phyloP scores from a whole-genome alignment of 2,329 filamentous ascomycete genomes.

The Triangularia verruculosa region DNA sequence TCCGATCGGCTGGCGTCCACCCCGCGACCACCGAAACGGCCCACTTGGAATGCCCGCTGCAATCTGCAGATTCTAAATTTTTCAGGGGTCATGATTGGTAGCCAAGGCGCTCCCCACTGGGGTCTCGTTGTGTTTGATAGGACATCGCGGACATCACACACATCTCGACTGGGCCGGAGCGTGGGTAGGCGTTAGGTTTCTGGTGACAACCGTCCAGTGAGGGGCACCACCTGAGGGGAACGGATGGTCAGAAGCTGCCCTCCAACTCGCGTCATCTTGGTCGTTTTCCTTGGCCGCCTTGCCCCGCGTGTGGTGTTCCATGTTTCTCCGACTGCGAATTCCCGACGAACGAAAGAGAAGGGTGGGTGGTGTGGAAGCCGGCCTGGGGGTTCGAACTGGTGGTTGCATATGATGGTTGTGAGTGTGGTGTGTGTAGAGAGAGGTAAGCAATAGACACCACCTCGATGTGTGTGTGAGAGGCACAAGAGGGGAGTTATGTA shows the following conservation, averaged over 20 bases:
- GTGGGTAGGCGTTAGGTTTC: not conserved
- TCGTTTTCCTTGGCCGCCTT: not conserved
- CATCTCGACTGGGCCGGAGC: not conserved
- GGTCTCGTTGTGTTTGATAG: not conserved
- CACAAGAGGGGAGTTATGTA: not conserved
- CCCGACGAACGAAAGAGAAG: not conserved
- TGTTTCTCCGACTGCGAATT: not conserved
- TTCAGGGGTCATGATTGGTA: constrained; percentile 15
- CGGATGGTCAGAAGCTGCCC: constrained; percentile 11
- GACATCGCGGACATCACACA: constrained; percentile 2
- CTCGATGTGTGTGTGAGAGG: constrained; percentile 8
- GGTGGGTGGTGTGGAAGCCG: not conserved
- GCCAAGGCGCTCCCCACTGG: not conserved
- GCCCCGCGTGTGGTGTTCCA: not conserved
- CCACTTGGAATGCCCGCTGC: constrained; percentile 8
- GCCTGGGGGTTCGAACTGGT: not conserved
- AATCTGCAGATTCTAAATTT: constrained; percentile 13
- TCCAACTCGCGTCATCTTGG: constrained; percentile 16
- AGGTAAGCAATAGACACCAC: constrained; percentile 2
- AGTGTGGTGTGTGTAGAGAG: not conserved
- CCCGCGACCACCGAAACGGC: constrained; percentile 11
- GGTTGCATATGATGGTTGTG: too few species aligned
- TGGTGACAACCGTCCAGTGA: constrained; percentile 4
- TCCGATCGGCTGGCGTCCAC: constrained; percentile 16
- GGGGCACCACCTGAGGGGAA: constrained; percentile 1